Base-by-base conservation (phyloP, 306 rosid species). In the Senna tora region DNA sequence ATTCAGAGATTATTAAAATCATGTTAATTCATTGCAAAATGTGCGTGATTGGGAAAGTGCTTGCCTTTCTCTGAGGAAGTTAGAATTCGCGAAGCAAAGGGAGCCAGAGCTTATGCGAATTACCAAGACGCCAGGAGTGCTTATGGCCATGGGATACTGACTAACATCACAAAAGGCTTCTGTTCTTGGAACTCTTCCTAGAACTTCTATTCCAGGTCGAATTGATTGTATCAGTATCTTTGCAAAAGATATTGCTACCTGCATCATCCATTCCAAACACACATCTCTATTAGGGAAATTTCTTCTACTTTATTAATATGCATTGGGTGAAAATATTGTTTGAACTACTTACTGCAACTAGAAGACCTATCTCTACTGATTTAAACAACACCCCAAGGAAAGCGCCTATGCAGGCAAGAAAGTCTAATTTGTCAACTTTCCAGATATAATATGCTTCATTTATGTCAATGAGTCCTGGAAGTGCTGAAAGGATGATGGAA, bases 61-160 rank as follows among this genome's bases (percentile, higher is more conserved):
- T 8, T 78, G 76, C 98, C 96, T 90, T 80, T 90, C 96, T 84
- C 89, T 84, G 7, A 90, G 79, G 60, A 89, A 85, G 58, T 81
- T 88, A 2, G 98, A 92, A 78, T 93, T 93, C 7, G 96, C 96
- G 65, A 93, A 93, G 79, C 98, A 93, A 58, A 93, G 88, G 45
- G 91, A 83, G 58, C 84, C 85, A 57, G 97, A 87, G 81, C 85
- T 86, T 42, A 85, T 81, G 47, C 98, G 88, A 67, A 93, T 73
- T 2, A 82, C 80, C 71, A 82, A 63, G 67, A 90, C 74, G 65
- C 92, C 92, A 19, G 88, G 89, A 69, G 83, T 75, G 71, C 75
- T 86, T 28, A 73, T 74, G 74, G 96, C 96, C 93, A 88, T 87
- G 5, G 98, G 97, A 64, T 87, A 93, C 84, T 90, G 95, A 55